Percentiles rank a stretch among this genome's conserved stretches.
Conservation (phyloP, 176 grass and related monocot genomes). For the Calamus simplicifolius region DNA sequence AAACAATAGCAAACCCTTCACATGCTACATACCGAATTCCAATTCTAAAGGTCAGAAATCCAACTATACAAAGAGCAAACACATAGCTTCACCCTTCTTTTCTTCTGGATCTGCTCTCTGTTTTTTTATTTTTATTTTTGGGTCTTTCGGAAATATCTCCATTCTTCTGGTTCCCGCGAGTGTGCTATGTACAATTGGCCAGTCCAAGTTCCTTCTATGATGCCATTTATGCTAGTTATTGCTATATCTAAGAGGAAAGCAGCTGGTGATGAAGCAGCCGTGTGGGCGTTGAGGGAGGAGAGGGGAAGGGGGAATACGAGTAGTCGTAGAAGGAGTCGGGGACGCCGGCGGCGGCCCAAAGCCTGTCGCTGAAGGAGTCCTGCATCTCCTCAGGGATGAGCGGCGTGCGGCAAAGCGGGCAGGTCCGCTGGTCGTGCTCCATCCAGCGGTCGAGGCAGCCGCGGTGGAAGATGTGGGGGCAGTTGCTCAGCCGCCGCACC, state of each 20-base stretch:
- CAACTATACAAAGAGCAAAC: too few species aligned
- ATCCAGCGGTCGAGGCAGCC: conserved; percentile 92
- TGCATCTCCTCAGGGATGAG: conserved; percentile 67
- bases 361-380: conserved; percentile 8
- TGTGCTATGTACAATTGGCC: too few species aligned
- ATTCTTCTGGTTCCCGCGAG: too few species aligned
- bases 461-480: conserved; percentile 83
- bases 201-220: too few species aligned
- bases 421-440: conserved; percentile 84
- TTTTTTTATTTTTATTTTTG: too few species aligned
- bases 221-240: too few species aligned
- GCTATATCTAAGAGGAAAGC: conserved; percentile 1
- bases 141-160: too few species aligned
- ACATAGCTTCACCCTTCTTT: too few species aligned
- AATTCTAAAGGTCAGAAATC: too few species aligned
- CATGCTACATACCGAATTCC: too few species aligned
- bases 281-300: conserved; percentile 15
- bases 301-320: conserved; percentile 41
- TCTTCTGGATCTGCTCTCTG: too few species aligned
- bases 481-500: conserved; percentile 73
- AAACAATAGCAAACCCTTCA: too few species aligned
- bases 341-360: conserved; percentile 42
- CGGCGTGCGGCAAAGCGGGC: conserved; percentile 82
- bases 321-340: conserved; percentile 45
- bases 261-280: conserved; percentile 48